Evolutionary conservation across 257 asterid species (phyloP).

Genomic region (Fraxinus anomala): DNA sequence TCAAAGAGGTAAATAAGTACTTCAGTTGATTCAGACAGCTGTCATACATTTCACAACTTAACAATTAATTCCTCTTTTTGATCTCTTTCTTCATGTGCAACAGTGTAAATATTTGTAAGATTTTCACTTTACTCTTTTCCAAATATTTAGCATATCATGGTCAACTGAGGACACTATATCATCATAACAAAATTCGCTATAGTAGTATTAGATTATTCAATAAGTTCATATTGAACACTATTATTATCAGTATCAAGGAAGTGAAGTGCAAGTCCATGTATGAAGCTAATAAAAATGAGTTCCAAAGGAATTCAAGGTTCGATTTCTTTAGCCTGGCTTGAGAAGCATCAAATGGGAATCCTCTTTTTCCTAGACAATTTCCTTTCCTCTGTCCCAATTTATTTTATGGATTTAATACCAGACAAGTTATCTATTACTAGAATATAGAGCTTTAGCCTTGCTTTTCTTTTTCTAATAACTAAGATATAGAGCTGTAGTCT

Average conservation of each 20-base stretch:
- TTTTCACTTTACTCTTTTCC: neutral
- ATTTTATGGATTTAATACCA: neutral
- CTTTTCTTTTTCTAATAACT: neutral
- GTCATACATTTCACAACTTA: neutral
- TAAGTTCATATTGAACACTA: neutral
- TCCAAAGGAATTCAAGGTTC: neutral
- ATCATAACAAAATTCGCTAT: neutral
- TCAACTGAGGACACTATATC: neutral
- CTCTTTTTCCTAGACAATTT: neutral
- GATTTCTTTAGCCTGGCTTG: neutral
- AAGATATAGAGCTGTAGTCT: neutral
- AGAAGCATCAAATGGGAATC: neutral
- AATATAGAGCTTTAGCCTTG: neutral
- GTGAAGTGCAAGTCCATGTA: neutral
- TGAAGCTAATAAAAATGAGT: neutral
- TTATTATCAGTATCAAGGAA: neutral
- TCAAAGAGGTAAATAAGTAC: neutral
- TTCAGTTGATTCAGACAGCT: neutral
- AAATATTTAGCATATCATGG: neutral
- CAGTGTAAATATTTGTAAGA: neutral
- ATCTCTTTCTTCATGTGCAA: neutral
- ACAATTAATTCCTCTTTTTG: neutral
- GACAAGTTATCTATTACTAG: neutral
- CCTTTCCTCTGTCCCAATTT: conserved; percentile 4
- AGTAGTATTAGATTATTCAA: neutral